Evolutionary conservation across 371 early-diverging fungal species (phyloP), one percentile per base, ranked within the genome.

Genomic region (Mortierella sp.): DNA sequence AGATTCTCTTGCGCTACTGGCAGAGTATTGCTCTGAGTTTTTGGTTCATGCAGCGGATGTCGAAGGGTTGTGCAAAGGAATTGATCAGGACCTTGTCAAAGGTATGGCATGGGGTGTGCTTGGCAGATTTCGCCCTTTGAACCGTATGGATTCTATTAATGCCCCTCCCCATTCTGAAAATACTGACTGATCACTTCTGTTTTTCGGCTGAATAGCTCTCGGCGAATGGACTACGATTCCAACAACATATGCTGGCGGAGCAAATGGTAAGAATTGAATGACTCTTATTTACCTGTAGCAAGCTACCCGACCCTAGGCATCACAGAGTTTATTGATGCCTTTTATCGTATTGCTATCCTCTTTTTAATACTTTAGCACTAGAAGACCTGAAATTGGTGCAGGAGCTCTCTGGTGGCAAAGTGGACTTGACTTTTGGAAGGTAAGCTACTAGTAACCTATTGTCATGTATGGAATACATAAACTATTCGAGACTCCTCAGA

Each of bases 1-100:
- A 81, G 92, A 85, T 30, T 82, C 89, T 0, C 70, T 95, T 57
- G 75, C 76, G 25, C 61, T 87, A 81, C 72, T 97, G 60, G 86
- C 94, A 7, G 62, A 86, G 60, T 90, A 94, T 72, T 97, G 97
- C 91, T 89, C 94, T 67, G 99, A 99, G 84, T 96, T 99, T 70
- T 81, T 99, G 52, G 90, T 99, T 28, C 99, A 99, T 82, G 99
- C 99, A 1, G 97, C 98, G 4, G 97, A 99, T 83, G 98, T 99
- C 21, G 99, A 99, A 81, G 99, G 99, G 7, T 83, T 97, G 50
- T 97, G 97, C 81, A 86, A 91, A 45, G 99, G 99, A 4, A 94
- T 99, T 65, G 99, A 99, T 72, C 82, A 88, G 65, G 91, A 91
- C 7, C 90, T 99, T 12, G 97, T 98, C 5, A 72, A 83, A 81